phyloP scores from a whole-genome alignment of 2,329 filamentous ascomycete species.

The Fusarium nanum region DNA sequence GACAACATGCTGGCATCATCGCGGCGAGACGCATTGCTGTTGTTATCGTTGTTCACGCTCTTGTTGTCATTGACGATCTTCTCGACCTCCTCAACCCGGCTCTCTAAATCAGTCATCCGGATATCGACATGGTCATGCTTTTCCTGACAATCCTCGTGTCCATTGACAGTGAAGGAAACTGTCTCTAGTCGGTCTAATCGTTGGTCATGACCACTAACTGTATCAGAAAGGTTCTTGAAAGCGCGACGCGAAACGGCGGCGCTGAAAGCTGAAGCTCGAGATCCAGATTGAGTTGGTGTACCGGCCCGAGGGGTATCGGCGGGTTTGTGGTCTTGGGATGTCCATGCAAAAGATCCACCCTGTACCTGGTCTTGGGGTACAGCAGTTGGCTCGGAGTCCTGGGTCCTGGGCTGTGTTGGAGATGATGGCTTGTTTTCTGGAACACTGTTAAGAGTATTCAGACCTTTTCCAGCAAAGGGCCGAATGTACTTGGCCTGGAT shows the following conservation, averaged over 20 bases:
- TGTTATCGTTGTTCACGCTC: slow-evolving; percentile 58
- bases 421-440: slow-evolving; percentile 46
- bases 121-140: slow-evolving; percentile 74
- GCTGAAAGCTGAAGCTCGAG: slow-evolving; percentile 37
- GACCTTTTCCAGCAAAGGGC: slow-evolving; percentile 67
- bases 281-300: slow-evolving; percentile 47
- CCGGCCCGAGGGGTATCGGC: slow-evolving; percentile 34
- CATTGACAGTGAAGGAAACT: slow-evolving; percentile 72
- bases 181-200: slow-evolving; percentile 77
- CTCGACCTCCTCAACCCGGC: slow-evolving; percentile 69
- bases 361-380: slow-evolving; percentile 31
- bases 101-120: slow-evolving; percentile 76
- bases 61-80: slow-evolving; percentile 62
- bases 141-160: slow-evolving; percentile 77
- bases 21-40: slow-evolving; percentile 55
- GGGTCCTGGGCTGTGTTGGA: slow-evolving; percentile 49
- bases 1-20: slow-evolving; percentile 63
- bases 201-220: slow-evolving; percentile 70
- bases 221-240: slow-evolving; percentile 61
- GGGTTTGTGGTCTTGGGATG: slow-evolving; percentile 33
- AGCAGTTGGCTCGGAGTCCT: slow-evolving; percentile 22
- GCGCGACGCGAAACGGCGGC: slow-evolving; percentile 50
- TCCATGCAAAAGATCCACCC: slow-evolving; percentile 45
- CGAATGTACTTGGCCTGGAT: slow-evolving; percentile 62
- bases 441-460: slow-evolving; percentile 62